Base-by-base conservation (phyloP, 202 grass and related monocot species). In the Eragrostis tef region DNA sequence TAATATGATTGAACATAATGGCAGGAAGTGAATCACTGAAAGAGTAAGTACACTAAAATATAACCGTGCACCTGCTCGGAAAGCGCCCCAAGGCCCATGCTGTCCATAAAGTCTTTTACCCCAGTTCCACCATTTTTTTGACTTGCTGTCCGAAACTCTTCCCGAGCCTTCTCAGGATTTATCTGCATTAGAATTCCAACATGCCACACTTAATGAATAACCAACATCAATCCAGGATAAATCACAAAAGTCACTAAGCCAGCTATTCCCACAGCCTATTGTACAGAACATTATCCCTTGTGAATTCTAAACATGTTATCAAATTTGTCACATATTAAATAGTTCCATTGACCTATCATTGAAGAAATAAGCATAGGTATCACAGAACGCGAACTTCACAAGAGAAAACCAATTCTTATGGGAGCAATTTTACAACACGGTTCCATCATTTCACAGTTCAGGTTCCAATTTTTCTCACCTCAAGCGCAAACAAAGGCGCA, bases 81-180 rank as follows among this genome's bases (percentile, higher is more conserved):
- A 86, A 98, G 93, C 71, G 90, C 29, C 27, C 96, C 96, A 73
- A 98, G 88, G 44, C 96, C 96, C 96, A 98, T 93, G 71, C 87
- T 89, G 16, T 98, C 96, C 96, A 98, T 95, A 67, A 98, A 93
- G 90, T 98, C 96, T 85, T 98, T 91, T 41, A 95, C 90, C 3
- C 96, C 96, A 14, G 82, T 88, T 15, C 90, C 92, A 60, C 95
- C 95, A 86, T 80, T 98, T 48, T 78, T 64, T 85, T 98, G 90
- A 85, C 64, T 95, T 75, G 83, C 78, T 65, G 86, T 22, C 22
- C 89, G 88, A 78, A 95, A 98, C 42, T 95, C 96, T 79, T 98
- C 92, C 26, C 89, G 91, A 46, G 90, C 85, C 79, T 93, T 95
- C 70, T 98, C 92, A 50, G 95, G 95, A 85, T 95, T 98, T 85